Percentiles rank a stretch among this genome's conserved stretches.
Evolutionary conservation across 2,329 filamentous ascomycete genomes (phyloP).

Genomic region (Westerdykella ornata): DNA sequence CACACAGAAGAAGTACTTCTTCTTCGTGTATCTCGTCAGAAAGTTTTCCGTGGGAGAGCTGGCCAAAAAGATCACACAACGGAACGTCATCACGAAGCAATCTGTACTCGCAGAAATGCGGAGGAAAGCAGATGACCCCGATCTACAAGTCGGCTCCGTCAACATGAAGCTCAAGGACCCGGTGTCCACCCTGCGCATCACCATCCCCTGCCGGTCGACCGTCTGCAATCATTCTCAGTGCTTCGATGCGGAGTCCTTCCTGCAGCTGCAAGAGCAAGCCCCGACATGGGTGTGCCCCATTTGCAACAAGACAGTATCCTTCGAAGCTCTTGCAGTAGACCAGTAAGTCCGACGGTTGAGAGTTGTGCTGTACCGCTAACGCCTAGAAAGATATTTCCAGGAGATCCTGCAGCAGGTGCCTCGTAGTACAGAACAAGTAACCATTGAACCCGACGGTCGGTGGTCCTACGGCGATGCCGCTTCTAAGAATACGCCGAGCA

Average conservation of each 20-base stretch:
- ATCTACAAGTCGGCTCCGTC: constrained; percentile 82
- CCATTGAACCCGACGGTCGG: constrained; percentile 76
- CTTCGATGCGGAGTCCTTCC: constrained; percentile 86
- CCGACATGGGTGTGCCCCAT: constrained; percentile 96
- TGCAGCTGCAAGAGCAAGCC: constrained; percentile 90
- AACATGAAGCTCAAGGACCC: constrained; percentile 91
- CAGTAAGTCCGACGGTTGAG: constrained; percentile 51
- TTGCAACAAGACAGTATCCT: constrained; percentile 77
- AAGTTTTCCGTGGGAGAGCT: constrained; percentile 65
- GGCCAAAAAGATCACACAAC: constrained; percentile 57
- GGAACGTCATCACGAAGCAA: constrained; percentile 69
- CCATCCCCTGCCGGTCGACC: constrained; percentile 69
- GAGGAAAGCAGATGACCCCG: constrained; percentile 73
- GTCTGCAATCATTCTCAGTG: constrained; percentile 87
- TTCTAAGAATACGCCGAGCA: constrained; percentile 33
- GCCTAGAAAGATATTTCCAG: constrained; percentile 62
- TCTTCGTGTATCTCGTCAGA: constrained; percentile 70
- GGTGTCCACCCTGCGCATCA: constrained; percentile 75
- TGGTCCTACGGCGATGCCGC: constrained; percentile 56
- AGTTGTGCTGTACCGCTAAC: constrained; percentile 6
- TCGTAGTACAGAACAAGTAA: constrained; percentile 70
- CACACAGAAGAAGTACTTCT: constrained; percentile 62
- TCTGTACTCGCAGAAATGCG: constrained; percentile 78
- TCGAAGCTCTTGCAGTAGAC: constrained; percentile 77
- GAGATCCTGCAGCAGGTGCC: constrained; percentile 75